Evolutionary conservation across 1,284 basidiomycete species (phyloP), one percentile per base, ranked within the genome.

Genomic region (Cystobasidium sp.): DNA sequence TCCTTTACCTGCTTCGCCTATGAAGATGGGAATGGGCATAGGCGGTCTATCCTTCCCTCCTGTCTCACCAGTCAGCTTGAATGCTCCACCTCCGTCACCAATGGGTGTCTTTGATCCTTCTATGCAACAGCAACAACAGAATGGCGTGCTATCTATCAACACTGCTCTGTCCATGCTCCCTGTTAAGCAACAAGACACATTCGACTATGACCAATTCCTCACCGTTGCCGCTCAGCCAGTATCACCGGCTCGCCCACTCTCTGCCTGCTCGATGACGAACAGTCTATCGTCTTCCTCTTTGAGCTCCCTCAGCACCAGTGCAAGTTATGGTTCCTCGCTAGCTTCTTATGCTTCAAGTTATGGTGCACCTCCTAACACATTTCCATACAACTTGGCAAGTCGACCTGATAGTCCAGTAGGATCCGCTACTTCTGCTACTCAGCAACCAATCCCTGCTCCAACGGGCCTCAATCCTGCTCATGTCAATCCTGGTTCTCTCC

Each of bases 351-450:
- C 56, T 20, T 59, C 56, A 16, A 16, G 31, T 10, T 59, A 59
- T 59, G 56, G 56, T 16, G 56, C 56, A 16, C 56, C 56, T 39
- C 56, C 56, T 14, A 59, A 37, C n/a, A 59, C 56, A 12, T 59
- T 59, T 39, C 56, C 56, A 37, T 59, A 59, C 56, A 59, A 59
- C 39, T 31, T 59, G 8, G 56, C 56, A 16, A 59, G 39, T 20
- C 24, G 56, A 59, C 56, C 56, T 16, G 56, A 59, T 6, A 39
- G 31, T 8, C 56, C 56, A 39, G 31, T 6, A 3, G 47, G 47
- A 31, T 31, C 31, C 20, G 16, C 47, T 14, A 51, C 20, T 51
- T 51, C 47, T 20, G 20, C 20, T 14, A 16, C 56, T 39, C 56
- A 59, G 39, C 56, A 59, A 31, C 56, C 24, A 4, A 59, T 59